Percentiles rank a stretch among this genome's conserved stretches.
These are phyloP conservation scores for Fusarium hainanense DNA, from an alignment of 2,329 filamentous ascomycete species.

Conservation along the genomic window DNA sequence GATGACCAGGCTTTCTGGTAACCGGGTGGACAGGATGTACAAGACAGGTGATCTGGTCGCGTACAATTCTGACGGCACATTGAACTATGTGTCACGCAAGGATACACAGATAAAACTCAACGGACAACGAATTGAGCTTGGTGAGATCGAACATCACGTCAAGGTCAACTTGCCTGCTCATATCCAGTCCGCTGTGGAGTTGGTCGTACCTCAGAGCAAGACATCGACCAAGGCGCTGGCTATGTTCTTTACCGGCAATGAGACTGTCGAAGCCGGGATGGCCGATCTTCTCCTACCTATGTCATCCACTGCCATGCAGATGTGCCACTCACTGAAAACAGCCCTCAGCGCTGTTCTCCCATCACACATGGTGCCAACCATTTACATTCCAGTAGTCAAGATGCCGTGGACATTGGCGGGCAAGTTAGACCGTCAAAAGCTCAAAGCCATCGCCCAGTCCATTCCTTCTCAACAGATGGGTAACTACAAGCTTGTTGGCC, in stretches of 20 bases:
- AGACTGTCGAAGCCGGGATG: not conserved
- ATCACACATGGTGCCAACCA: conserved; percentile 57
- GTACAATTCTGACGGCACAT: conserved; percentile 55
- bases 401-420: conserved; percentile 57
- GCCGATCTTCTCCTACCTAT: conserved; percentile 15
- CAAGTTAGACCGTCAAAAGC: conserved; percentile 57
- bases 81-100: conserved; percentile 63
- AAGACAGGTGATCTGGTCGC: conserved; percentile 62
- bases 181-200: conserved; percentile 58
- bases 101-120: conserved; percentile 70
- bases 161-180: conserved; percentile 53
- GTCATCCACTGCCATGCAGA: conserved; percentile 2
- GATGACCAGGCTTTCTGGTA: not conserved
- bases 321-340: conserved; percentile 26
- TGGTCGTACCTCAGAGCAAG: conserved; percentile 54
- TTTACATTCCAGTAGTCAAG: conserved; percentile 53
- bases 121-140: conserved; percentile 67
- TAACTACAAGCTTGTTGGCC: conserved; percentile 27
- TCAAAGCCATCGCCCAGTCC: conserved; percentile 36
- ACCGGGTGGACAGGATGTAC: conserved; percentile 48
- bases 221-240: conserved; percentile 32
- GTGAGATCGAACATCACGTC: conserved; percentile 58
- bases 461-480: conserved; percentile 15
- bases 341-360: conserved; percentile 17
- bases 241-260: conserved; percentile 32